A percentile compares a stretch with the other conserved stretches of the same genome.
Conservation (phyloP, 305 asterid species). For the Solanum hybrid region DNA sequence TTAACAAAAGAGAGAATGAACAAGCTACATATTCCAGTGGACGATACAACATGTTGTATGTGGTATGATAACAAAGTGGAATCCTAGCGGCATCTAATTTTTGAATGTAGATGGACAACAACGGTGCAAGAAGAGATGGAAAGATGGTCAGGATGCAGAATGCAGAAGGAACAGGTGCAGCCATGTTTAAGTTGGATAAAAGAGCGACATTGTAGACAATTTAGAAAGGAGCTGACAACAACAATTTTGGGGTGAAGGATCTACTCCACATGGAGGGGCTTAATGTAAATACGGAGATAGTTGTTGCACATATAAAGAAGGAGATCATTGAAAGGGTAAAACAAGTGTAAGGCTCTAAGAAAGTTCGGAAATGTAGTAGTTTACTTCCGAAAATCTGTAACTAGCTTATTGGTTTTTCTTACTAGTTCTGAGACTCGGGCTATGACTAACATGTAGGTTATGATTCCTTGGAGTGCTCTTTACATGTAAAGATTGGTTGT, state of each 20-base stretch:
- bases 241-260: neutral
- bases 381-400: neutral
- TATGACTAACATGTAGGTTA: neutral
- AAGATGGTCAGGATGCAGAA: neutral
- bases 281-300: neutral
- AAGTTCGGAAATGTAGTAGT: neutral
- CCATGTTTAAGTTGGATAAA: too few species aligned
- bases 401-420: neutral
- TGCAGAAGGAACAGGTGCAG: neutral
- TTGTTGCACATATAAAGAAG: neutral
- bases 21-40: neutral
- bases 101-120: neutral
- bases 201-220: too few species aligned
- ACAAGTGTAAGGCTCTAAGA: neutral
- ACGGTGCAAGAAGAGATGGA: neutral
- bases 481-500: neutral
- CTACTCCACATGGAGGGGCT: too few species aligned
- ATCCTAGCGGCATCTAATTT: too few species aligned
- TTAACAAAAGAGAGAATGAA: neutral
- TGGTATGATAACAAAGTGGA: neutral
- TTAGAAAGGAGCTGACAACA: neutral
- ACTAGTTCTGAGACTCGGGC: neutral
- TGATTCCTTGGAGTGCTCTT: neutral
- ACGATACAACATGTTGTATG: neutral
- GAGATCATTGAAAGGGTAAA: neutral